phyloP scores from a whole-genome alignment of 176 grass and related monocot genomes.

The Oryza brachyantha region DNA sequence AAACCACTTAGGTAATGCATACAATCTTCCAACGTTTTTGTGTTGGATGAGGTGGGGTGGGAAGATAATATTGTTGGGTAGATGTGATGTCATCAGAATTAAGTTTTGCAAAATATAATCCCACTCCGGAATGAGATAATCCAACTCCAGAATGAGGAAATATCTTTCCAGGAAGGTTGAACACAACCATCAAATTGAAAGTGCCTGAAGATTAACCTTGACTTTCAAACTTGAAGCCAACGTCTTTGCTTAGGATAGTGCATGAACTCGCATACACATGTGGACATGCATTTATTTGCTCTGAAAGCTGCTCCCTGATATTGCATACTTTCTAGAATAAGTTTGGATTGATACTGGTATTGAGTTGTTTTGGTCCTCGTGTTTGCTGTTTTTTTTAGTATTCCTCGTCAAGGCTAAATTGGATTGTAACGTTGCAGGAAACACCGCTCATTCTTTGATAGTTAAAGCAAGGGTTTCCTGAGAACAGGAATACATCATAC shows the following conservation, averaged over 20 bases:
- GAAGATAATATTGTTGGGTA: neutral
- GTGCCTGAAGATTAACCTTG: neutral
- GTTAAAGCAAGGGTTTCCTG: neutral
- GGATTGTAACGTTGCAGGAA: conserved; percentile 8
- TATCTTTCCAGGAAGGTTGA: neutral
- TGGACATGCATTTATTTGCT: neutral
- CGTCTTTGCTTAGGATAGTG: neutral
- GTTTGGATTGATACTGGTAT: neutral
- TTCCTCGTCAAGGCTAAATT: neutral
- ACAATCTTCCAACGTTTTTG: neutral
- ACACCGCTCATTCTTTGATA: neutral
- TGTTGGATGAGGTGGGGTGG: neutral
- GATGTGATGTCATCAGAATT: neutral
- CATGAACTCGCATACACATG: neutral
- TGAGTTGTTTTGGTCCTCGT: neutral
- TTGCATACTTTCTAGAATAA: neutral
- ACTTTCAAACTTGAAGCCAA: neutral
- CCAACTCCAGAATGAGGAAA: neutral
- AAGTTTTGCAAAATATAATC: neutral
- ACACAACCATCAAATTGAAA: neutral
- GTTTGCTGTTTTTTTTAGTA: neutral
- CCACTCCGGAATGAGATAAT: no score
- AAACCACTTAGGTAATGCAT: conserved; percentile 6
- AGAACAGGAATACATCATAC: neutral
- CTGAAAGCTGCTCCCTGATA: neutral